Evolutionary conservation across 225 moss, liverwort and hornwort genomes (phyloP).

Genomic region (Bryoerythrophyllum caledonicum): DNA sequence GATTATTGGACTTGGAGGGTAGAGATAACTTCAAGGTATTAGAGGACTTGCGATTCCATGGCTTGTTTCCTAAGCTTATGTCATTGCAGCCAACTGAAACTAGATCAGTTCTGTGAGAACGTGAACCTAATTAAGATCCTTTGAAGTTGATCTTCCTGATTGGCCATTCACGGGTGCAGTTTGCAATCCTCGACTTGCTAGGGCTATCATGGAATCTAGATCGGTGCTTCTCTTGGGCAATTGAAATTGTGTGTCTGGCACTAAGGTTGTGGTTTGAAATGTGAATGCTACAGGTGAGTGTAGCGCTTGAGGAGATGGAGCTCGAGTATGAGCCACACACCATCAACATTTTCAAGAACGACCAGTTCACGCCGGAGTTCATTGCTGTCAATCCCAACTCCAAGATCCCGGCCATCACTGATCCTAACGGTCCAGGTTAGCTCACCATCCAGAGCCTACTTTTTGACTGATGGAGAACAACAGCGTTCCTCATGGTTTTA

Average conservation of each 20-base stretch:
- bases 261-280: not conserved
- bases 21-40: no score
- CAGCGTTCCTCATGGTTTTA: not conserved
- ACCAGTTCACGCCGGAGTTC: constrained; percentile 68
- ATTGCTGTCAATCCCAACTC: constrained; percentile 87
- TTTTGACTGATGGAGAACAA: no score
- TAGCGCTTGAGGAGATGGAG: constrained; percentile 87
- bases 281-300: constrained; percentile 43
- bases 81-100: no score
- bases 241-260: not conserved
- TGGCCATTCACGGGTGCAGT: no score
- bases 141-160: no score
- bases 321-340: constrained; percentile 57
- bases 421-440: constrained; percentile 62
- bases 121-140: no score
- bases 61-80: no score
- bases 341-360: constrained; percentile 47
- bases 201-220: not conserved
- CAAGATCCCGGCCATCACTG: constrained; percentile 62
- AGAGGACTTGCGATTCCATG: no score
- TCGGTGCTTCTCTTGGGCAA: not conserved
- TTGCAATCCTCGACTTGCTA: no score
- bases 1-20: not conserved
- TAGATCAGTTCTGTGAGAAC: no score
- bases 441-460: not conserved